phyloP scores from a whole-genome alignment of 2,329 filamentous ascomycete genomes.

The Keithomyces neogunnii region DNA sequence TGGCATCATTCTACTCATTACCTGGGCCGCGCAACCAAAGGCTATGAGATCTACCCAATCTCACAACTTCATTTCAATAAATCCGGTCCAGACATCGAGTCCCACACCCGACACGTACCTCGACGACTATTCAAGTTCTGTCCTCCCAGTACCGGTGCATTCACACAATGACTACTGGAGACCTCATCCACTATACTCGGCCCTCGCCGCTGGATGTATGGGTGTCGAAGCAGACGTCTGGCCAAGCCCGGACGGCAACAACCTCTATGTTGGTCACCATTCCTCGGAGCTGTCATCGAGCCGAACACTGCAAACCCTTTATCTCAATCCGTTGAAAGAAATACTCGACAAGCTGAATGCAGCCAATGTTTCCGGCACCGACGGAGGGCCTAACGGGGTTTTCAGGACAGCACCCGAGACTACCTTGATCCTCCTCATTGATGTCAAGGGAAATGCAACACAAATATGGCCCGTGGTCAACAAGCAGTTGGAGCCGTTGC shows the following conservation, averaged over 20 bases:
- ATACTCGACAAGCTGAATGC: constrained; percentile 38
- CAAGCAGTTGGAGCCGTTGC: constrained; percentile 42
- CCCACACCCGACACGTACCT: constrained; percentile 2
- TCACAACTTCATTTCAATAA: neutral
- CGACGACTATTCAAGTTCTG: constrained; percentile 2
- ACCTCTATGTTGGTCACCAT: constrained; percentile 56
- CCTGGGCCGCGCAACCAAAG: constrained; percentile 3
- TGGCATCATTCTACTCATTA: constrained; percentile 6
- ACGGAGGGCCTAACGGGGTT: constrained; percentile 41
- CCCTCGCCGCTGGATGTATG: constrained; percentile 48
- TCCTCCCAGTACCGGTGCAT: constrained; percentile 45
- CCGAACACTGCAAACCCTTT: constrained; percentile 50
- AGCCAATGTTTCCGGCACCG: constrained; percentile 17
- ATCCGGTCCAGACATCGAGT: neutral
- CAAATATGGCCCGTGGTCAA: constrained; percentile 18
- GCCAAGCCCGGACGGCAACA: constrained; percentile 35
- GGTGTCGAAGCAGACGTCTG: constrained; percentile 63
- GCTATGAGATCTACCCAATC: constrained; percentile 4
- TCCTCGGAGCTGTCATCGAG: constrained; percentile 35
- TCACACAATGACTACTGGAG: constrained; percentile 65
- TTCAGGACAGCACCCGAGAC: constrained; percentile 43
- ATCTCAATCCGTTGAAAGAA: constrained; percentile 53
- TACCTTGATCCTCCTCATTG: constrained; percentile 54
- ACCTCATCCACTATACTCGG: constrained; percentile 52
- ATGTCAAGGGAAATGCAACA: constrained; percentile 47